A percentile compares a stretch with the other conserved stretches of the same genome.
Conservation (phyloP, 352 stramenopile species). For the Pythium periplocum region DNA sequence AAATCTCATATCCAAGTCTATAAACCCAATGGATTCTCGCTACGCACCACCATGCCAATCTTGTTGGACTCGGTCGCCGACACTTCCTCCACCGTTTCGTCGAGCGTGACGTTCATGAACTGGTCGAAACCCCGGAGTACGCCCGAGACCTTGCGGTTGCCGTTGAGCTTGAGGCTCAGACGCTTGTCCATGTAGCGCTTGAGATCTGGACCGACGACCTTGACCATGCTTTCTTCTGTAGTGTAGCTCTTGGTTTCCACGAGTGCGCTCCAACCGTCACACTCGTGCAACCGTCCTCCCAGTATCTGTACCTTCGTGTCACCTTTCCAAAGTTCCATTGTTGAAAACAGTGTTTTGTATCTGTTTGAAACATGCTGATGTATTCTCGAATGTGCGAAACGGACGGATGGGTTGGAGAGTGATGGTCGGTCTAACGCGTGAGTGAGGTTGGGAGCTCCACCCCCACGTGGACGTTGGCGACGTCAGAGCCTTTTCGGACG, state of each 20-base stretch:
- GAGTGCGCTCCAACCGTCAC: neutral
- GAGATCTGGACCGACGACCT: constrained; percentile 76
- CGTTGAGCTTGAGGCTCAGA: constrained; percentile 92
- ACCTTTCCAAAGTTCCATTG: neutral
- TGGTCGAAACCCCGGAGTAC: constrained; percentile 94
- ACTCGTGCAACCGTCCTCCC: neutral
- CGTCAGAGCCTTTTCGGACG: too few species aligned
- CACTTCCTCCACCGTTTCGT: constrained; percentile 90
- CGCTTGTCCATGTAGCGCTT: constrained; percentile 95
- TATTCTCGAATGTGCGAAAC: neutral
- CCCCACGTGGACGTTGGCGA: too few species aligned
- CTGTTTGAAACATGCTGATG: neutral
- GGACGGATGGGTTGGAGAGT: too few species aligned
- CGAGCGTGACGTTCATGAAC: constrained; percentile 97
- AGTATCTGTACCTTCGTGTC: neutral
- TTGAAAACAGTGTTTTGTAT: too few species aligned
- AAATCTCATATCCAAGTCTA: neutral
- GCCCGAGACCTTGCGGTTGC: constrained; percentile 92
- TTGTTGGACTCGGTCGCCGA: constrained; percentile 80
- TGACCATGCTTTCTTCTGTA: constrained; percentile 46
- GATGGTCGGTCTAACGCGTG: too few species aligned
- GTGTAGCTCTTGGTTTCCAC: constrained; percentile 7
- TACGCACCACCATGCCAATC: constrained; percentile 91
- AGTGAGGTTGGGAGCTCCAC: too few species aligned
- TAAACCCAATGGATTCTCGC: too few species aligned